Evolutionary conservation across 2,329 filamentous ascomycete genomes (phyloP).

Genomic region (Taxawa tesnikishii): DNA sequence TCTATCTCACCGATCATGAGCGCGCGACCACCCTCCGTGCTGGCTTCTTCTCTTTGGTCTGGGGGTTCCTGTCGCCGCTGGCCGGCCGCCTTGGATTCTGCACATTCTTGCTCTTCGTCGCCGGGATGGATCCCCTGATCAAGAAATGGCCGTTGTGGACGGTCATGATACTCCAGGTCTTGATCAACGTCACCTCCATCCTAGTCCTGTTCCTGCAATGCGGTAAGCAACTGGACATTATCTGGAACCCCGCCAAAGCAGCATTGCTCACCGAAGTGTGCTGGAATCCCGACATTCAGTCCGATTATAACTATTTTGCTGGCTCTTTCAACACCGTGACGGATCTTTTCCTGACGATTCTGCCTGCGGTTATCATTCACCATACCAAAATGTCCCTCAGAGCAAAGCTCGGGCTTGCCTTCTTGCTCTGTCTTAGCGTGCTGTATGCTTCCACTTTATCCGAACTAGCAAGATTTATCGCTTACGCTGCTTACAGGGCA

Average conservation of each 20-base stretch:
- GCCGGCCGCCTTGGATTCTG: conserved; percentile 16
- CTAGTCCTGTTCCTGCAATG: conserved; percentile 15
- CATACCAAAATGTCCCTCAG: conserved; percentile 14
- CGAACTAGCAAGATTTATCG: not conserved
- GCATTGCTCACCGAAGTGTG: conserved; percentile 11
- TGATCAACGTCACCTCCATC: conserved; percentile 13
- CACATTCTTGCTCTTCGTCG: conserved; percentile 16
- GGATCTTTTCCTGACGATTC: conserved; percentile 15
- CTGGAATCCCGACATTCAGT: conserved; percentile 11
- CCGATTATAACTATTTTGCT: conserved; percentile 9
- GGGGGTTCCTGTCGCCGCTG: conserved; percentile 15
- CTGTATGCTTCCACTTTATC: conserved; percentile 6
- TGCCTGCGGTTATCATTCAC: conserved; percentile 17
- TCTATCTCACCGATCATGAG: conserved; percentile 9
- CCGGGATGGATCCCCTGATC: conserved; percentile 13
- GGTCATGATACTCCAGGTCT: conserved; percentile 14
- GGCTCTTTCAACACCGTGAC: conserved; percentile 17
- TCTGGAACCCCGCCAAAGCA: no score
- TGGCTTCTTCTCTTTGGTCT: conserved; percentile 13
- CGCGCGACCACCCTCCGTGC: conserved; percentile 10
- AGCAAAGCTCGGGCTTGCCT: conserved; percentile 13
- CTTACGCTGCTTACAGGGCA: conserved; percentile 9
- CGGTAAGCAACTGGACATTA: conserved; percentile 12
- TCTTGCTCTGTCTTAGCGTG: conserved; percentile 15
- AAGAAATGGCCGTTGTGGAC: conserved; percentile 15